Conservation (phyloP, 352 stramenopile genomes). For the Saprolegnia diclina region DNA sequence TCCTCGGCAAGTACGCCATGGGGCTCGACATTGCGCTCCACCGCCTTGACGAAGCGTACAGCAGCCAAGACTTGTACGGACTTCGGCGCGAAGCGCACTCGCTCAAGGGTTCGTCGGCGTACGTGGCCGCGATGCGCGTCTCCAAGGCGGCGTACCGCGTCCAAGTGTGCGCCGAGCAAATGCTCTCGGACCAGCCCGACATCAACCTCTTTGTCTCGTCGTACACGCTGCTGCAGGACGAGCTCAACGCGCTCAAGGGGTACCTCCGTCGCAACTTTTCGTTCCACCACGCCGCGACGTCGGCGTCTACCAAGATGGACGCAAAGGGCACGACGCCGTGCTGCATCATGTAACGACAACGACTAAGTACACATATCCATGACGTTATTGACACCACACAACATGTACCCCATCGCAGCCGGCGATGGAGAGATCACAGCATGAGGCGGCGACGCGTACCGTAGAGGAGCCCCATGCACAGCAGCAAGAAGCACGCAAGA, state of each 20-base stretch:
- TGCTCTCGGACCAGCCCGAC: conserved; percentile 41
- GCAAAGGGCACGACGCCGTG: conserved; percentile 16
- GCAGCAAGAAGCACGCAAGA: background rate
- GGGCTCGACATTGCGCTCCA: conserved; percentile 56
- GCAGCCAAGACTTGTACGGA: conserved; percentile 41
- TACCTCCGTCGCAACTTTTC: conserved; percentile 80
- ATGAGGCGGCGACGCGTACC: too few relatives aligned
- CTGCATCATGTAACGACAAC: conserved; percentile 13
- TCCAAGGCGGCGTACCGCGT: conserved; percentile 79
- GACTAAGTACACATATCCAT: background rate
- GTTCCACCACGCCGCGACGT: conserved; percentile 35
- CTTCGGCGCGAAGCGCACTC: conserved; percentile 69
- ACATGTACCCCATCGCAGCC: too few relatives aligned
- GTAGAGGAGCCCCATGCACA: background rate
- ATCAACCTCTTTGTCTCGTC: conserved; percentile 34
- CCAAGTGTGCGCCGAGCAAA: conserved; percentile 62
- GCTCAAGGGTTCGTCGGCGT: conserved; percentile 73
- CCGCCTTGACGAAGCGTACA: conserved; percentile 45
- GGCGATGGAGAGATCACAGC: too few relatives aligned
- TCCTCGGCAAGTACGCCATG: conserved; percentile 73
- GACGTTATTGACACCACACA: too few relatives aligned
- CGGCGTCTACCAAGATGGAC: background rate
- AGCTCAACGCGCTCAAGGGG: conserved; percentile 54
- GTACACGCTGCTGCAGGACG: conserved; percentile 46
- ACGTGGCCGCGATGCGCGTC: conserved; percentile 65